A percentile compares a stretch with the other conserved stretches of the same genome.
These are phyloP conservation scores for Immersiella caudata DNA, from an alignment of 495 filamentous ascomycete genomes.

Conservation along the genomic window DNA sequence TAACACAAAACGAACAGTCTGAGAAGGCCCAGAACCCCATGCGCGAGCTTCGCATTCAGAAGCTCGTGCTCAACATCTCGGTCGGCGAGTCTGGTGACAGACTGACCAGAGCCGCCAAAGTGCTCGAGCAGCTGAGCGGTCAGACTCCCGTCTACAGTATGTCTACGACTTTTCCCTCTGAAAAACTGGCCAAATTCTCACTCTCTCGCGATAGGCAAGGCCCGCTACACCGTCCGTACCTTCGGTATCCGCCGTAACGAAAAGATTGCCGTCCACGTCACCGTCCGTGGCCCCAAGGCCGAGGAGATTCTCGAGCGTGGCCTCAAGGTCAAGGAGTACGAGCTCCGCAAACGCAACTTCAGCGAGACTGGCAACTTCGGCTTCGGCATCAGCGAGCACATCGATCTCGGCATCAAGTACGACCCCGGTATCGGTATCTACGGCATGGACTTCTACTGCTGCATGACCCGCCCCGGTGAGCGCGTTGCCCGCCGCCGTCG, in stretches of 20 bases:
- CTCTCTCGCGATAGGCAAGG: constrained; percentile 72
- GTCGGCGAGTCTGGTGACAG: constrained; percentile 99
- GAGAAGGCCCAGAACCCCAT: constrained; percentile 94
- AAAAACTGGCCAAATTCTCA: neutral
- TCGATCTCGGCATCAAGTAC: constrained; percentile 99
- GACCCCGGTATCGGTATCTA: constrained; percentile 99
- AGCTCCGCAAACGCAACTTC: constrained; percentile 98
- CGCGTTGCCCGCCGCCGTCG: constrained; percentile 94
- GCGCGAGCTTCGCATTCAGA: constrained; percentile 99
- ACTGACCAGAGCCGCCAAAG: constrained; percentile 99
- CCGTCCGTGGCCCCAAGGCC: constrained; percentile 98
- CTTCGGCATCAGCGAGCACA: constrained; percentile 99
- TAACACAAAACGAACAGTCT: constrained; percentile 45
- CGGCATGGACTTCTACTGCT: constrained; percentile 99
- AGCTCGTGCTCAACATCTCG: constrained; percentile 99
- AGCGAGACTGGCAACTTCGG: constrained; percentile 99
- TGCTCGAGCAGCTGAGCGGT: constrained; percentile 98
- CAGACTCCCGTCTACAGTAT: constrained; percentile 99
- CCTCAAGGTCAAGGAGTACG: constrained; percentile 99
- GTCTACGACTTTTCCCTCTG: constrained; percentile 26
- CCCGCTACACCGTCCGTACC: constrained; percentile 99
- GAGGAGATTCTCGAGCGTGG: constrained; percentile 99
- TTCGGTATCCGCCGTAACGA: constrained; percentile 99
- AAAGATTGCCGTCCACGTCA: constrained; percentile 99
- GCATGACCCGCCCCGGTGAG: constrained; percentile 98